A percentile compares a stretch with the other conserved stretches of the same genome.
These are phyloP conservation scores for Verticillium albo-atrum DNA, from an alignment of 2,329 filamentous ascomycete species.

Conservation along the genomic window DNA sequence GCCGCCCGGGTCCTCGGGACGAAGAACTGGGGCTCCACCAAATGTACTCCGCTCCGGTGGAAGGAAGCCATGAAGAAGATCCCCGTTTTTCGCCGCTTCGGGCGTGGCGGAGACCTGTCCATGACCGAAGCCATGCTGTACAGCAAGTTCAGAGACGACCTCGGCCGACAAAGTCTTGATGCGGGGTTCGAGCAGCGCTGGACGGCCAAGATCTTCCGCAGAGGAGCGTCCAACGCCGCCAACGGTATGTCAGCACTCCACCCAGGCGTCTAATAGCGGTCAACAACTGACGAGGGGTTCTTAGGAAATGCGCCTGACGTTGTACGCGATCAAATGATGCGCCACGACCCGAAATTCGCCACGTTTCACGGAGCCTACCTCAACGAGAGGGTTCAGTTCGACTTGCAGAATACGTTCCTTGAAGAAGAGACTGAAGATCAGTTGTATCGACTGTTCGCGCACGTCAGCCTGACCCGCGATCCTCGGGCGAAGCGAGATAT, in stretches of 20 bases:
- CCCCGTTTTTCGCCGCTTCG: slow-evolving; percentile 17
- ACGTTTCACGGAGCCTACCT: slow-evolving; percentile 23
- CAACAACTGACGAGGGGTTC: background rate
- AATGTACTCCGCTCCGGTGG: slow-evolving; percentile 17
- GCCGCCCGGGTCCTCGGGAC: slow-evolving; percentile 11
- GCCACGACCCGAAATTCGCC: slow-evolving; percentile 18
- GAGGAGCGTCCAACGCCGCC: slow-evolving; percentile 16
- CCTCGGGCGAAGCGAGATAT: slow-evolving; percentile 20
- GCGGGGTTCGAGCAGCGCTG: slow-evolving; percentile 13
- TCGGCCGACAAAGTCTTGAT: slow-evolving; percentile 18
- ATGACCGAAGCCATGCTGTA: slow-evolving; percentile 16
- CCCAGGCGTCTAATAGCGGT: background rate
- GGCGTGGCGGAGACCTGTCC: slow-evolving; percentile 7
- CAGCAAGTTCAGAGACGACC: slow-evolving; percentile 19
- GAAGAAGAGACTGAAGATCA: slow-evolving; percentile 16
- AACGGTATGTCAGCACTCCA: slow-evolving; percentile 14
- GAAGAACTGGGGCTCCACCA: slow-evolving; percentile 9
- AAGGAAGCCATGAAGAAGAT: slow-evolving; percentile 20
- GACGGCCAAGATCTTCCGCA: slow-evolving; percentile 11
- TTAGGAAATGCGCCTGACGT: slow-evolving; percentile 18
- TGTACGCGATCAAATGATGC: slow-evolving; percentile 23
- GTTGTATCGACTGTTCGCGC: slow-evolving; percentile 14
- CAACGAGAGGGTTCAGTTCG: slow-evolving; percentile 21
- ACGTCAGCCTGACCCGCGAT: slow-evolving; percentile 21
- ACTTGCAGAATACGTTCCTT: slow-evolving; percentile 23